phyloP scores from a whole-genome alignment of 768 basidiomycete species.

The Pleurotus sapidus region DNA sequence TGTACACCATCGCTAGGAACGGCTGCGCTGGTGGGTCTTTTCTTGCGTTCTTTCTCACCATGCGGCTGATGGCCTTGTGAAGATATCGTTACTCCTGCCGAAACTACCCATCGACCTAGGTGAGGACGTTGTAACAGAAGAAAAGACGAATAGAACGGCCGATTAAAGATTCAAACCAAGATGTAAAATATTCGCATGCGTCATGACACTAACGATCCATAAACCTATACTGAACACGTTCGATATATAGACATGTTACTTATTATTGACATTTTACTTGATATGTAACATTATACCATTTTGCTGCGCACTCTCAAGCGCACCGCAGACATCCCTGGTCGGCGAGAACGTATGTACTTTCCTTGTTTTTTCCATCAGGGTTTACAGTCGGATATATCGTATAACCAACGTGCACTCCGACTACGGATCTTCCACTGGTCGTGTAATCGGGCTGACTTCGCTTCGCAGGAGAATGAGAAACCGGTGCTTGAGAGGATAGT shows the following conservation, averaged over 20 bases:
- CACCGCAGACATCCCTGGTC: too few species aligned
- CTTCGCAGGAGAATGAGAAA: not conserved
- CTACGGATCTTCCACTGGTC: not conserved
- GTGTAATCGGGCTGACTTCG: not conserved
- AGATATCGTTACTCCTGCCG: conserved; percentile 41
- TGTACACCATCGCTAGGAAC: conserved; percentile 68
- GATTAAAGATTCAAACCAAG: not conserved
- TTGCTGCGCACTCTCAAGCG: too few species aligned
- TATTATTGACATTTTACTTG: too few species aligned
- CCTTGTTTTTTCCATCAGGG: too few species aligned
- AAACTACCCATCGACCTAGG: conserved; percentile 31
- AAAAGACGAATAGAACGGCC: conserved; percentile 1
- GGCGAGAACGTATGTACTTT: too few species aligned
- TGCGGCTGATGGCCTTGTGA: conserved; percentile 7
- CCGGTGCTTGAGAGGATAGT: too few species aligned
- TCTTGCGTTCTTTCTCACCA: not conserved
- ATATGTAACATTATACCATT: too few species aligned
- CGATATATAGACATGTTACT: too few species aligned
- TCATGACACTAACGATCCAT: not conserved
- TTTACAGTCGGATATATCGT: too few species aligned
- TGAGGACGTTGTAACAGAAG: conserved; percentile 3
- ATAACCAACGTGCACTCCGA: not conserved
- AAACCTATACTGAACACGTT: too few species aligned
- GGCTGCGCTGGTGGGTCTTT: conserved; percentile 51
- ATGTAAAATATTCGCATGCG: conserved; percentile 1